Evolutionary conservation across 2,329 filamentous ascomycete species (phyloP).

Genomic region (Microdochium paspali): DNA sequence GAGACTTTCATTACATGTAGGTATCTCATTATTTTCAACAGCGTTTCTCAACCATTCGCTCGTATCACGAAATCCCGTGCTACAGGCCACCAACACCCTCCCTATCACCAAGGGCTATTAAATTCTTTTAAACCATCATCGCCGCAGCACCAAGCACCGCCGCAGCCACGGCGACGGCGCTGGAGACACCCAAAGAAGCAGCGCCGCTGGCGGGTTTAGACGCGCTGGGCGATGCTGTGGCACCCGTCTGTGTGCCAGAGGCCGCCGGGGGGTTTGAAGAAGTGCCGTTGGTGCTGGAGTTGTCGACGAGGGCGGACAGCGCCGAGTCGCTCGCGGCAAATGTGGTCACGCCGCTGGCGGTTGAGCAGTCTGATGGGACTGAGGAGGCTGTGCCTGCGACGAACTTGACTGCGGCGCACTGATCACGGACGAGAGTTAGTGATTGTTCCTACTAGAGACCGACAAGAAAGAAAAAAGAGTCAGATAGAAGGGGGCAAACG

Average conservation of each 20-base stretch:
- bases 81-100: too few species aligned
- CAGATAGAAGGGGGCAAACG: constrained; percentile 5
- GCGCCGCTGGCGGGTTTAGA: not conserved
- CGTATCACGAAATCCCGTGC: too few species aligned
- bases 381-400: constrained; percentile 27
- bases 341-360: not conserved
- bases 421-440: constrained; percentile 2
- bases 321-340: not conserved
- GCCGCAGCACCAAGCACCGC: not conserved
- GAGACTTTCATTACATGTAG: too few species aligned
- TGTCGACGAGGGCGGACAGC: not conserved
- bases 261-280: not conserved
- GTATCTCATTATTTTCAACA: too few species aligned
- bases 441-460: too few species aligned
- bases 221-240: not conserved
- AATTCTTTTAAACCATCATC: not conserved
- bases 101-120: too few species aligned
- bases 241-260: not conserved
- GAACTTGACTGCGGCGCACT: constrained; percentile 49
- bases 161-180: not conserved
- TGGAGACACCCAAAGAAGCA: not conserved
- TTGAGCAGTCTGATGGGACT: not conserved
- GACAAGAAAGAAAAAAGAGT: not conserved
- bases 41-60: too few species aligned
- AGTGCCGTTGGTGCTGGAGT: not conserved